A percentile compares a stretch with the other conserved stretches of the same genome.
phyloP scores from a whole-genome alignment of 2,329 filamentous ascomycete genomes.

The Colletotrichum abscissum region DNA sequence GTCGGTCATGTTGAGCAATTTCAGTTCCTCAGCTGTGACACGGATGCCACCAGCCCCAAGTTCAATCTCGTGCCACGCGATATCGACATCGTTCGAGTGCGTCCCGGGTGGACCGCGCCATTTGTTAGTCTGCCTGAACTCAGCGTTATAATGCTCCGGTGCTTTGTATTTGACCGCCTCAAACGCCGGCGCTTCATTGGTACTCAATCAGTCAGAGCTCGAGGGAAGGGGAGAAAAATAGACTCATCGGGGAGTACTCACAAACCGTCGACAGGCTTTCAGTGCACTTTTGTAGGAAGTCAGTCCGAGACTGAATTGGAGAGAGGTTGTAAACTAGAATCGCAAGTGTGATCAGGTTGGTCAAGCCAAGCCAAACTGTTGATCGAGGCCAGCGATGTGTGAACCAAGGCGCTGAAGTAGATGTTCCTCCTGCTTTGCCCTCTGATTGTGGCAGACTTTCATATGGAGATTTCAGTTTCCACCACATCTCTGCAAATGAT shows the following conservation, averaged over 20 bases:
- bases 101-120: conserved; percentile 22
- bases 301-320: accelerated
- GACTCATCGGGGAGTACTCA: not conserved
- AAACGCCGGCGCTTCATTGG: conserved; percentile 10
- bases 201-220: too few relatives aligned
- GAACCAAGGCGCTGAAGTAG: not conserved
- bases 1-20: conserved; percentile 22
- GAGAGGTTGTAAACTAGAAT: not conserved
- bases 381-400: not conserved
- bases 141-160: conserved; percentile 21
- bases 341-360: not conserved
- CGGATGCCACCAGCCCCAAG: conserved; percentile 21
- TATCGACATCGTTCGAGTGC: conserved; percentile 19
- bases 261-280: conserved; percentile 8
- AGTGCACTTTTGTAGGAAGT: not conserved
- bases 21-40: conserved; percentile 17
- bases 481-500: not conserved
- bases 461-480: not conserved
- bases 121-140: conserved; percentile 28
- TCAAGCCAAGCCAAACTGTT: not conserved
- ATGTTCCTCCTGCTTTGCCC: not conserved
- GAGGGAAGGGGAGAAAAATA: too few relatives aligned
- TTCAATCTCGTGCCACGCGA: conserved; percentile 29
- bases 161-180: conserved; percentile 8
- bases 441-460: conserved; percentile 12